These are phyloP conservation scores for Dactylellina parvicollis DNA, from an alignment of 2,329 filamentous ascomycete genomes.

Conservation along the genomic window DNA sequence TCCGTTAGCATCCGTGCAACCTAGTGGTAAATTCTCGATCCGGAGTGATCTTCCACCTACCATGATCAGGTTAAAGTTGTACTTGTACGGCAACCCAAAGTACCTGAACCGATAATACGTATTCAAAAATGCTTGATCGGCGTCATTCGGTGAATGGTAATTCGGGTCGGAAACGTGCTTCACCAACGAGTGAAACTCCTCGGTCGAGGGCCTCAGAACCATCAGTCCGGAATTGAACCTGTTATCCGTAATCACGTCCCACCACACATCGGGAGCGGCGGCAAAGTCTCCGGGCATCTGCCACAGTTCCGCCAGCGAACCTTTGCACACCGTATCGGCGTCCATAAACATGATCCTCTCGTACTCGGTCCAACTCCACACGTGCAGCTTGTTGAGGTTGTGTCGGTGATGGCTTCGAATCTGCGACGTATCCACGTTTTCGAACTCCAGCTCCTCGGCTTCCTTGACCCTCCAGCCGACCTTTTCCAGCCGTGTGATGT, in stretches of 20 bases:
- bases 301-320: slow-evolving; percentile 57
- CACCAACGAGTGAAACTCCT: slow-evolving; percentile 57
- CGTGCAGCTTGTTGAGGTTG: slow-evolving; percentile 59
- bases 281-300: slow-evolving; percentile 59
- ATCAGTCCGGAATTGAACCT: slow-evolving; percentile 59
- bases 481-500: slow-evolving; percentile 57
- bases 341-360: slow-evolving; percentile 59
- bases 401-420: slow-evolving; percentile 58
- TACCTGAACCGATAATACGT: slow-evolving; percentile 58
- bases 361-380: slow-evolving; percentile 59
- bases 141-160: slow-evolving; percentile 58
- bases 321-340: slow-evolving; percentile 58
- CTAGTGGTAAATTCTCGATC: not conserved
- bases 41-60: slow-evolving; percentile 31
- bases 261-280: slow-evolving; percentile 59
- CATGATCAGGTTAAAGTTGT: slow-evolving; percentile 59
- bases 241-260: slow-evolving; percentile 57
- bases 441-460: slow-evolving; percentile 57
- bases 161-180: slow-evolving; percentile 57
- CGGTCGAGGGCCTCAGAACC: slow-evolving; percentile 56
- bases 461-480: slow-evolving; percentile 58
- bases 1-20: slow-evolving; percentile 8
- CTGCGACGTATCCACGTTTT: slow-evolving; percentile 57
- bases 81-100: slow-evolving; percentile 58
- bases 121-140: slow-evolving; percentile 59